phyloP scores from a whole-genome alignment of 2,329 filamentous ascomycete species.

The Aspergillus caelatus region DNA sequence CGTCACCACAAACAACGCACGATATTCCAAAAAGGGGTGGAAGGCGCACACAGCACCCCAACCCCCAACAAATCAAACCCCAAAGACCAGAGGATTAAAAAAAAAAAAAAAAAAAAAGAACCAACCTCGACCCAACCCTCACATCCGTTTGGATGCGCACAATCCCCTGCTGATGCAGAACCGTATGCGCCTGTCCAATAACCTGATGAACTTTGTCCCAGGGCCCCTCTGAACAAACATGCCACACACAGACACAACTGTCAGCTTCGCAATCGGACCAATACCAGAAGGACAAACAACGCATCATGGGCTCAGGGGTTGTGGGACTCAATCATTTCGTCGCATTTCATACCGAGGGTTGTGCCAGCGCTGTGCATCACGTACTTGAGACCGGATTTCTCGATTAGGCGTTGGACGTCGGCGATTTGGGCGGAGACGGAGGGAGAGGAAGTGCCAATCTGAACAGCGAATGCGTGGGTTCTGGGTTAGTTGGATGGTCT shows the following conservation, averaged over 20 bases:
- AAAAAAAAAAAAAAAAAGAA: slow-evolving; percentile 16
- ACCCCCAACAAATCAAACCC: not conserved
- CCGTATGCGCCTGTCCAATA: slow-evolving; percentile 81
- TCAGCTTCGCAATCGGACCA: not conserved
- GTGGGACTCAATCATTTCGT: not conserved
- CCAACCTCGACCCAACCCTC: slow-evolving; percentile 75
- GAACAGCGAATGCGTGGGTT: not conserved
- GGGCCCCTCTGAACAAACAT: slow-evolving; percentile 67
- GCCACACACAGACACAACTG: not conserved
- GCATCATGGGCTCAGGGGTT: not conserved
- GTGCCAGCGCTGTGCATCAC: slow-evolving; percentile 94
- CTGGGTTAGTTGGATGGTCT: not conserved
- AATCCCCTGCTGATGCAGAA: slow-evolving; percentile 76
- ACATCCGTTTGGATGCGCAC: slow-evolving; percentile 87
- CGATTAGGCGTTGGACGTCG: slow-evolving; percentile 81
- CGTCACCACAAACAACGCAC: slow-evolving; percentile 16
- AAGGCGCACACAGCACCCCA: not conserved
- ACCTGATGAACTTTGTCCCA: slow-evolving; percentile 87
- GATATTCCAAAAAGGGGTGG: not conserved
- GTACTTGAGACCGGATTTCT: slow-evolving; percentile 77
- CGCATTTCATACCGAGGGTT: slow-evolving; percentile 71
- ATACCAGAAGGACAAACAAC: not conserved
- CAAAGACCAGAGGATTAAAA: not conserved
- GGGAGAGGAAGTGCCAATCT: slow-evolving; percentile 77
- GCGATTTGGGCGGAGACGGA: slow-evolving; percentile 85